A percentile compares a stretch with the other conserved stretches of the same genome.
Conservation (phyloP, 768 basidiomycete species). For the Podaxis mareebaensis region DNA sequence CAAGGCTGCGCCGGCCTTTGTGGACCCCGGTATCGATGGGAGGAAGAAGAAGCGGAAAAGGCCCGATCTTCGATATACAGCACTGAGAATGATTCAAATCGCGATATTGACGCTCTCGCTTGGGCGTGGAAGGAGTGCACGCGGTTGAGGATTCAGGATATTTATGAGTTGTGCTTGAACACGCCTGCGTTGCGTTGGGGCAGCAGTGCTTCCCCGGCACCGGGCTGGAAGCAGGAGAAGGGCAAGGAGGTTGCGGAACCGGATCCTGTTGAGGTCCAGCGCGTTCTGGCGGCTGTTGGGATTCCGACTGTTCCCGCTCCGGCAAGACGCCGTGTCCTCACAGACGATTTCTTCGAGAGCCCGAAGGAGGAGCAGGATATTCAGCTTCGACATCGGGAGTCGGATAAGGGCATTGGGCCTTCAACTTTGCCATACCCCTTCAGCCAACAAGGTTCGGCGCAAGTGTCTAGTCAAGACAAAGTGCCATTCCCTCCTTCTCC, state of each 20-base stretch:
- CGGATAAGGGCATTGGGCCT: conserved; percentile 14
- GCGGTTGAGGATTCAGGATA: conserved; percentile 69
- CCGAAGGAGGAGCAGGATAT: conserved; percentile 33
- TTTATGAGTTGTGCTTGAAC: conserved; percentile 76
- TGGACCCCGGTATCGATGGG: conserved; percentile 83
- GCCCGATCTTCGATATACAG: conserved; percentile 16
- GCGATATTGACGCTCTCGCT: conserved; percentile 50
- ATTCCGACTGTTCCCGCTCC: conserved; percentile 51
- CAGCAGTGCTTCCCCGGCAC: conserved; percentile 14
- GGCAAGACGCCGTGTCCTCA: conserved; percentile 58
- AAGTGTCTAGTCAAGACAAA: conserved; percentile 52
- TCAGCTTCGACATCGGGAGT: conserved; percentile 13
- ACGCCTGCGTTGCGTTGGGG: conserved; percentile 25
- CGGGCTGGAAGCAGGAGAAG: conserved; percentile 26
- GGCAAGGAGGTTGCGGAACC: conserved; percentile 22
- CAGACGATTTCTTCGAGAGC: conserved; percentile 65
- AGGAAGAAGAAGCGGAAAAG: conserved; percentile 57
- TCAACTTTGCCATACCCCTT: conserved; percentile 73
- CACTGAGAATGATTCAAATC: conserved; percentile 21
- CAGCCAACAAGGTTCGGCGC: conserved; percentile 53
- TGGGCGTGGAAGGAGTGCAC: conserved; percentile 84
- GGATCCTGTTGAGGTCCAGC: conserved; percentile 36
- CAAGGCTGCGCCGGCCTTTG: conserved; percentile 80
- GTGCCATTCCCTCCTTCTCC: conserved; percentile 80
- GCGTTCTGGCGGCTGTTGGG: conserved; percentile 60